phyloP scores from a whole-genome alignment of 768 basidiomycete species.

The Lactarius deliciosus region DNA sequence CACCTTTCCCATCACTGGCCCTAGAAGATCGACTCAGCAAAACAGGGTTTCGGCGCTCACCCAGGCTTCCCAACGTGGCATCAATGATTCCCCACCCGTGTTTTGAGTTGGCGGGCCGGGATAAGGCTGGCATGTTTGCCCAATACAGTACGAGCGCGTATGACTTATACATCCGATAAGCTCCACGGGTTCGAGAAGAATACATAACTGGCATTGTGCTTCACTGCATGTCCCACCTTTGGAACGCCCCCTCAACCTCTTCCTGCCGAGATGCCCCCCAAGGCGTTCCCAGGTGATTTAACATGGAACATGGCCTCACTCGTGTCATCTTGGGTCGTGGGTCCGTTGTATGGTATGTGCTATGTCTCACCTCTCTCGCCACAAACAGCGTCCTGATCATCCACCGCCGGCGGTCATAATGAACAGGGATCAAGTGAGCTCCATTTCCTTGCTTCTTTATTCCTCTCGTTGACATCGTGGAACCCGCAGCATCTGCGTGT shows the following conservation, averaged over 20 bases:
- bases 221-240: not conserved
- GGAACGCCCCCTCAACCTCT: not conserved
- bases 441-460: not conserved
- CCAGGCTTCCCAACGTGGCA: too few relatives aligned
- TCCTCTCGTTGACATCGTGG: not conserved
- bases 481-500: constrained; percentile 15
- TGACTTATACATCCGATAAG: constrained; percentile 5
- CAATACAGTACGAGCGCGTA: not conserved
- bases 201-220: not conserved
- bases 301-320: not conserved
- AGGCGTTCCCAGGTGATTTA: constrained; percentile 14
- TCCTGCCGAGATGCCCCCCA: constrained; percentile 13
- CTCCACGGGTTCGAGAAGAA: not conserved
- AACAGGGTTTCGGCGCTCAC: not conserved
- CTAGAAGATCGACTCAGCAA: too few relatives aligned
- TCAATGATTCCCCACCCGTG: not conserved
- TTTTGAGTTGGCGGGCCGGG: not conserved
- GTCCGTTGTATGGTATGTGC: constrained; percentile 20
- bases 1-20: not conserved
- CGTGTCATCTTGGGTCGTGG: constrained; percentile 13
- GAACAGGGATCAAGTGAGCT: constrained; percentile 22
- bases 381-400: too few relatives aligned
- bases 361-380: not conserved
- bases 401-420: too few relatives aligned
- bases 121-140: too few relatives aligned